These are phyloP conservation scores for Parmelia sp. DNA, from an alignment of 495 filamentous ascomycete species.

Conservation along the genomic window DNA sequence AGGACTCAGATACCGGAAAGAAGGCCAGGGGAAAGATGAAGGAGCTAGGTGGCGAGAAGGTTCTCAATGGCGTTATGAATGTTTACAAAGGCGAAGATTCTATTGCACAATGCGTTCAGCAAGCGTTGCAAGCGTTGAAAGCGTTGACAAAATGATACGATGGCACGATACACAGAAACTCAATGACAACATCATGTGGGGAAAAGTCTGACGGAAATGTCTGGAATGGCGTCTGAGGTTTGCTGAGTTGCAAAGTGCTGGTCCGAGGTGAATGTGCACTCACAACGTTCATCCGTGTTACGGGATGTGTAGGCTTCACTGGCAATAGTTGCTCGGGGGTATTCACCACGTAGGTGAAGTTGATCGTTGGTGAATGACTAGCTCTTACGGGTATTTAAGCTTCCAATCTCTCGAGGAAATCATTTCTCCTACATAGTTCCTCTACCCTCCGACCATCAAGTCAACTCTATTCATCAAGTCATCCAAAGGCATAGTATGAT, in stretches of 20 bases:
- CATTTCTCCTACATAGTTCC: background rate
- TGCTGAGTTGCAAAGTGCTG: background rate
- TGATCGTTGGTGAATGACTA: background rate
- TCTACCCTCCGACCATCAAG: background rate
- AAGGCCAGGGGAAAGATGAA: slow-evolving; percentile 27
- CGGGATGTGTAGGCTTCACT: background rate
- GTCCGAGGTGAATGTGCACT: background rate
- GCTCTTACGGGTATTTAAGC: background rate
- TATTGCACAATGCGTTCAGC: background rate
- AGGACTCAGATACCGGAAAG: slow-evolving; percentile 30
- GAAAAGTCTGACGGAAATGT: background rate
- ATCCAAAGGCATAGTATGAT: background rate
- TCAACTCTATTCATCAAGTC: background rate
- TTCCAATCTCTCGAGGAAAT: background rate
- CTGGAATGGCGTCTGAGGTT: background rate
- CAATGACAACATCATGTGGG: background rate
- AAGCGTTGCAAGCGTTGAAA: slow-evolving; percentile 6
- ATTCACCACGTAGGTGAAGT: background rate
- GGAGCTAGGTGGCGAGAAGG: slow-evolving; percentile 17
- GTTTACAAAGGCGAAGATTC: slow-evolving; percentile 1
- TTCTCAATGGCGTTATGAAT: background rate
- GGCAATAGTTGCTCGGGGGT: background rate
- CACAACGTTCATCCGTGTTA: background rate
- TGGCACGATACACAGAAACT: background rate
- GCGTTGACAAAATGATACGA: background rate